A percentile compares a stretch with the other conserved stretches of the same genome.
Evolutionary conservation across 208 protist species (phyloP).

Genomic region (Acanthamoeba sp.): DNA sequence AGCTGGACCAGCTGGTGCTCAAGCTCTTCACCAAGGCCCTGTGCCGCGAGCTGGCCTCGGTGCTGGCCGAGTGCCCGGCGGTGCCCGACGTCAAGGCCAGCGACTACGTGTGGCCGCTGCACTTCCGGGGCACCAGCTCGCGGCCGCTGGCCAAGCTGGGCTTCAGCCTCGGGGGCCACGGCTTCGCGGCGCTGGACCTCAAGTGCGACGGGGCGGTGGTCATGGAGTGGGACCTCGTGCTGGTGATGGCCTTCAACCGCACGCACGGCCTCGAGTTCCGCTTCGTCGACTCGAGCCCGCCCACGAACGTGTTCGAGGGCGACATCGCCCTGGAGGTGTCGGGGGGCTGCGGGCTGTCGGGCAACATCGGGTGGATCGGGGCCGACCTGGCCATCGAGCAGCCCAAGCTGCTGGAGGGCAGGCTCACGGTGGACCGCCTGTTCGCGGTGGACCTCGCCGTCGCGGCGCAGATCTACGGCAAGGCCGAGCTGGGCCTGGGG

Average conservation of each 20-base stretch:
- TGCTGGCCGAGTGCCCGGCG: neutral
- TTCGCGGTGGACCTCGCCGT: neutral
- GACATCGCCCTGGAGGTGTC: neutral
- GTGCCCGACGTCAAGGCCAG: neutral
- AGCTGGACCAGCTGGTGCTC: constrained; percentile 50
- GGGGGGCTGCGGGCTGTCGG: constrained; percentile 21
- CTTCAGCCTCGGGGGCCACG: constrained; percentile 52
- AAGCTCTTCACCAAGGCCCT: constrained; percentile 52
- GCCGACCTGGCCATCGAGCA: neutral
- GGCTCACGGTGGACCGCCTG: neutral
- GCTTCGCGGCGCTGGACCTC: constrained; percentile 15
- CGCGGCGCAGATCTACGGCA: neutral
- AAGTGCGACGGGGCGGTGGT: constrained; percentile 2
- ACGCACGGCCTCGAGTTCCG: constrained; percentile 46
- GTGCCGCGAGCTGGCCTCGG: neutral
- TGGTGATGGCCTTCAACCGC: constrained; percentile 37
- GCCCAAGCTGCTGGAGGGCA: constrained; percentile 47
- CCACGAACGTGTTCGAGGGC: neutral
- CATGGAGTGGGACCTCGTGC: neutral
- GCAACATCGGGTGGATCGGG: constrained; percentile 45
- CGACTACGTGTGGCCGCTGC: constrained; percentile 54
- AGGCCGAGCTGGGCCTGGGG: constrained; percentile 18
- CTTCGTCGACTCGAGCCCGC: neutral
- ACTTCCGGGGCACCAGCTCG: neutral
- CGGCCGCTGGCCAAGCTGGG: neutral